These are phyloP conservation scores for Aspergillus nidulans DNA, from an alignment of 495 filamentous ascomycete genomes.

Conservation along the genomic window DNA sequence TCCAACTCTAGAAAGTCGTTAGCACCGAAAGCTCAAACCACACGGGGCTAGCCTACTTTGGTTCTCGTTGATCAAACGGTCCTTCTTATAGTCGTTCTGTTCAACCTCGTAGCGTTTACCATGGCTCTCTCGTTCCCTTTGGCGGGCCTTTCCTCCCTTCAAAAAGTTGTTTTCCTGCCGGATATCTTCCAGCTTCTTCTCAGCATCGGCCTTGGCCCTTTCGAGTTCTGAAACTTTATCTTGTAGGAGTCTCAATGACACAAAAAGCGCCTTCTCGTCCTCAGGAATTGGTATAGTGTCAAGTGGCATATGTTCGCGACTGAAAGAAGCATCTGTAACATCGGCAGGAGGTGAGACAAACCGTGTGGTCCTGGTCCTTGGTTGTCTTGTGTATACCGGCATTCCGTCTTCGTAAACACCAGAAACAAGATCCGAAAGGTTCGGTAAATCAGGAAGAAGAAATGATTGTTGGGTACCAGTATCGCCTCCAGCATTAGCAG, in stretches of 20 bases:
- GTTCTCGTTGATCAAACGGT: slow-evolving; percentile 44
- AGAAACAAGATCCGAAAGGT: slow-evolving; percentile 67
- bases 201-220: slow-evolving; percentile 52
- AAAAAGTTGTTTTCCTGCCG: slow-evolving; percentile 53
- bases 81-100: slow-evolving; percentile 33
- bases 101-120: slow-evolving; percentile 38
- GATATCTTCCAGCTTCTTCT: slow-evolving; percentile 52
- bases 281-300: slow-evolving; percentile 62
- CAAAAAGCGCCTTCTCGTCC: slow-evolving; percentile 65
- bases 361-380: slow-evolving; percentile 50
- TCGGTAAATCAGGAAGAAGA: slow-evolving; percentile 62
- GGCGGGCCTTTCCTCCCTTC: slow-evolving; percentile 41
- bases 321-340: slow-evolving; percentile 32
- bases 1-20: slow-evolving; percentile 49
- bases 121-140: slow-evolving; percentile 41
- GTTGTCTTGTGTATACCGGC: slow-evolving; percentile 53
- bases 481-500: slow-evolving; percentile 29
- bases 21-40: background rate
- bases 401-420: slow-evolving; percentile 64
- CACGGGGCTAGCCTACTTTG: slow-evolving; percentile 44
- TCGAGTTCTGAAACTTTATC: slow-evolving; percentile 62
- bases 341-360: slow-evolving; percentile 48
- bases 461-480: slow-evolving; percentile 55
- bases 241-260: slow-evolving; percentile 62
- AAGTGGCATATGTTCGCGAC: slow-evolving; percentile 46